Evolutionary conservation across 345 rosid genomes (phyloP).

Genomic region (Boechera divaricarpa): DNA sequence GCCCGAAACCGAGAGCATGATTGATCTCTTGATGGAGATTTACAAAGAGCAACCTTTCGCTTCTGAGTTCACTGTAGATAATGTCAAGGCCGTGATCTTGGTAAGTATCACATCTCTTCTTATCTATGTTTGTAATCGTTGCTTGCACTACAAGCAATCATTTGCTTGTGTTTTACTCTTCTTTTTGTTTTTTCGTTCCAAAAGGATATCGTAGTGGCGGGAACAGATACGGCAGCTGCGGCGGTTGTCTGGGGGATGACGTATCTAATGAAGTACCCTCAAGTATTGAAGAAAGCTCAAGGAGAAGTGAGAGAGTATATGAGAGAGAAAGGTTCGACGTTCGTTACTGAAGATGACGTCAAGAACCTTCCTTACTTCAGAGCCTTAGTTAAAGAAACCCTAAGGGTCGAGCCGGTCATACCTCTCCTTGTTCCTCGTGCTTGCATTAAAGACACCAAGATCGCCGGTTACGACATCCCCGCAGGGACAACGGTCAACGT

Average conservation of each 20-base stretch:
- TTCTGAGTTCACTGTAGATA: constrained; percentile 36
- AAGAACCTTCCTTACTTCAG: constrained; percentile 43
- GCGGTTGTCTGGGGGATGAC: constrained; percentile 53
- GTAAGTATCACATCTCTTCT: constrained; percentile 14
- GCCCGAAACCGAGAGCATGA: constrained; percentile 47
- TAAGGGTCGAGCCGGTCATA: constrained; percentile 43
- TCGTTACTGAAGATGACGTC: constrained; percentile 46
- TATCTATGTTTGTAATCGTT: background rate
- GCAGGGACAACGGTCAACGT: constrained; percentile 42
- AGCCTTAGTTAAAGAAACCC: constrained; percentile 48
- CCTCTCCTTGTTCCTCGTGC: constrained; percentile 46
- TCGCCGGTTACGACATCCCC: constrained; percentile 44
- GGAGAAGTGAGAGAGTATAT: constrained; percentile 32
- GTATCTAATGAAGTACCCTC: constrained; percentile 45
- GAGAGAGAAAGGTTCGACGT: constrained; percentile 18
- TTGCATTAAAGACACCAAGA: constrained; percentile 42
- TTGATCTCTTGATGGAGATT: constrained; percentile 42
- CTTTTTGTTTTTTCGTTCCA: background rate
- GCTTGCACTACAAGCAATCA: background rate
- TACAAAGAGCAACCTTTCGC: constrained; percentile 37
- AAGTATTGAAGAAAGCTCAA: constrained; percentile 46
- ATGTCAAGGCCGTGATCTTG: constrained; percentile 46
- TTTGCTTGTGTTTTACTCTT: background rate
- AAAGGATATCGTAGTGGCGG: constrained; percentile 43
- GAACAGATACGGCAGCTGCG: constrained; percentile 47